Percentiles rank a stretch among this genome's conserved stretches.
phyloP scores from a whole-genome alignment of 768 basidiomycete genomes.

The Tulasnella sp. region DNA sequence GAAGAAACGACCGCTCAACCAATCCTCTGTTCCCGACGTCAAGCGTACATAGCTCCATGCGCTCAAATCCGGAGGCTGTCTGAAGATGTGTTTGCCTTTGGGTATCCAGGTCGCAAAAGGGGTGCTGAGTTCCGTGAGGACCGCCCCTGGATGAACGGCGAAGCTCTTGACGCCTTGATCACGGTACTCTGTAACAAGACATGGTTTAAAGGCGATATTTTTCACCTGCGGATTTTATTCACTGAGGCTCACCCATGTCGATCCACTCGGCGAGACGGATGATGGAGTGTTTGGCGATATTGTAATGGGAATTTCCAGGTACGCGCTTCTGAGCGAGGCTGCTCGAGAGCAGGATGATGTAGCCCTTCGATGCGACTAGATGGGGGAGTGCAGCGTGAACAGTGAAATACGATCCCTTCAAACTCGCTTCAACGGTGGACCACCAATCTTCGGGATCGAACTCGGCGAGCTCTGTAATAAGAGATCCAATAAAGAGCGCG shows the following conservation, averaged over 20 bases:
- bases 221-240: too few species aligned
- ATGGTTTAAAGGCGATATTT: neutral
- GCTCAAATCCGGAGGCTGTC: neutral
- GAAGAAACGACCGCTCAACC: constrained; percentile 1
- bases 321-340: constrained; percentile 2
- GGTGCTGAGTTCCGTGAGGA: constrained; percentile 17
- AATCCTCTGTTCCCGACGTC: neutral
- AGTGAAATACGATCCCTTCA: constrained; percentile 1
- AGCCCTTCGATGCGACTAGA: constrained; percentile 15
- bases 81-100: neutral
- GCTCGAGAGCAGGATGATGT: constrained; percentile 14
- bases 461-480: neutral
- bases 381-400: neutral
- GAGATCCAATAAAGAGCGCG: neutral
- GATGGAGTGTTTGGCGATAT: constrained; percentile 8
- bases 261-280: constrained; percentile 13
- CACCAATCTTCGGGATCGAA: constrained; percentile 9
- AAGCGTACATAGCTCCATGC: neutral
- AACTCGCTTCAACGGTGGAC: neutral
- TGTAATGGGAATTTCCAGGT: constrained; percentile 10
- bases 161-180: constrained; percentile 11
- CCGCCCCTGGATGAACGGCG: constrained; percentile 17
- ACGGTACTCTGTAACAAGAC: neutral
- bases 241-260: constrained; percentile 1
- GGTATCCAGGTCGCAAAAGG: neutral